phyloP scores from a whole-genome alignment of 2,329 filamentous ascomycete species.

The Phaeoacremonium minimum region DNA sequence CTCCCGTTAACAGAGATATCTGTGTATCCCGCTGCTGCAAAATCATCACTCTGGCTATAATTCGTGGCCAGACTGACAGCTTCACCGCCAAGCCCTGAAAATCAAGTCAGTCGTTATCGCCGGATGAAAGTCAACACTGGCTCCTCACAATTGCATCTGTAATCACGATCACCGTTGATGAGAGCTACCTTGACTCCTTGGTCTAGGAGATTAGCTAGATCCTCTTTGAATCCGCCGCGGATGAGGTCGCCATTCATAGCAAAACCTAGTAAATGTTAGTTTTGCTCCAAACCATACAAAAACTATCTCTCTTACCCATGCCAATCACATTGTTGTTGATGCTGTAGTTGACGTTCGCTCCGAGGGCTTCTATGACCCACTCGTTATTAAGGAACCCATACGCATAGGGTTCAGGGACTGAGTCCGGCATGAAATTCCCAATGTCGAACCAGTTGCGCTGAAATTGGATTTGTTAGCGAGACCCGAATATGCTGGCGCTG shows the following conservation, averaged over 20 bases:
- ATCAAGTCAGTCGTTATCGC: background rate
- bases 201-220: conserved; percentile 42
- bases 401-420: conserved; percentile 43
- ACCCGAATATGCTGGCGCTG: too few species aligned
- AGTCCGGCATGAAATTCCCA: conserved; percentile 37
- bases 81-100: conserved; percentile 33
- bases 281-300: conserved; percentile 2
- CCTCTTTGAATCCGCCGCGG: conserved; percentile 3
- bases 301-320: conserved; percentile 2
- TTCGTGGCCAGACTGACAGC: conserved; percentile 36
- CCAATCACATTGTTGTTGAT: conserved; percentile 1
- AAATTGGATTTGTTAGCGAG: too few species aligned
- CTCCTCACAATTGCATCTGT: conserved; percentile 40
- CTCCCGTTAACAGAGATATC: conserved; percentile 29
- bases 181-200: conserved; percentile 47
- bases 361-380: conserved; percentile 48
- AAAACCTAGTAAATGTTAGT: conserved; percentile 30
- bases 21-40: conserved; percentile 42
- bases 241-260: conserved; percentile 11
- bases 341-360: conserved; percentile 52
- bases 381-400: conserved; percentile 47
- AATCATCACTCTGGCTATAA: conserved; percentile 30
- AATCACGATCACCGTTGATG: conserved; percentile 51
- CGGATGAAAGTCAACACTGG: background rate
- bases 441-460: conserved; percentile 50